Evolutionary conservation across 2,329 filamentous ascomycete genomes (phyloP), one percentile per base, ranked within the genome.

Genomic region (Paraphaeosphaeria sporulosa): DNA sequence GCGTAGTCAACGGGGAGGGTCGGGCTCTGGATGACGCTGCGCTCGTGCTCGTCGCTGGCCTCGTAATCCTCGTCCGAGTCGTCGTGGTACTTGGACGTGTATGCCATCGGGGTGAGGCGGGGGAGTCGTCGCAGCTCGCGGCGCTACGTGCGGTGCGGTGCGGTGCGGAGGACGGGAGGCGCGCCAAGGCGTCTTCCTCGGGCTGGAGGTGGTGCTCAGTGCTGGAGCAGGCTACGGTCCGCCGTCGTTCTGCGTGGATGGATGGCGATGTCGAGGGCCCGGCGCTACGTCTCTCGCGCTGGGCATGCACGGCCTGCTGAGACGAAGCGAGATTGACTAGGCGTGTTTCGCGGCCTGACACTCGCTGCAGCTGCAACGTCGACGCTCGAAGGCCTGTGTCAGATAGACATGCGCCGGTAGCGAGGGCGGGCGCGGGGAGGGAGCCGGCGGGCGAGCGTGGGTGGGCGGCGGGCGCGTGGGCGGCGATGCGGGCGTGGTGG

Each of bases 11-110:
- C 85, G 57, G 82, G 83, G 64, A 88, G 84, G 67, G 87, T 86
- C 60, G 89, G 90, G 76, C 86, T 87, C 66, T 71, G 70, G 72
- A 88, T 86, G 67, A 89, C 83, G 77, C 88, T 89, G 74, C 89
- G 85, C 84, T 94, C 90, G 77, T 92, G 93, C 82, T 94, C 91
- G 79, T 94, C 91, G 79, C 93, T 91, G 70, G 90, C 90, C 75
- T 92, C 91, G 43, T 55, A 55, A 42, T 55, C 52, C 30, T 52
- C 42, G 63, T 75, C 72, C 67, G 88, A 92, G 68, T 89, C 87
- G 80, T 92, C 91, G 76, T 91, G 88, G 78, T 93, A 93, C 62
- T 88, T 73, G 40, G 77, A 71, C 58, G 74, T 77, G 50, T 80
- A 81, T 59, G 77, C 76, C 73, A 78, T 77, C 64, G 57, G 50